A percentile compares a stretch with the other conserved stretches of the same genome.
These are phyloP conservation scores for Exophiala calicioides DNA, from an alignment of 2,329 filamentous ascomycete species.

Conservation along the genomic window DNA sequence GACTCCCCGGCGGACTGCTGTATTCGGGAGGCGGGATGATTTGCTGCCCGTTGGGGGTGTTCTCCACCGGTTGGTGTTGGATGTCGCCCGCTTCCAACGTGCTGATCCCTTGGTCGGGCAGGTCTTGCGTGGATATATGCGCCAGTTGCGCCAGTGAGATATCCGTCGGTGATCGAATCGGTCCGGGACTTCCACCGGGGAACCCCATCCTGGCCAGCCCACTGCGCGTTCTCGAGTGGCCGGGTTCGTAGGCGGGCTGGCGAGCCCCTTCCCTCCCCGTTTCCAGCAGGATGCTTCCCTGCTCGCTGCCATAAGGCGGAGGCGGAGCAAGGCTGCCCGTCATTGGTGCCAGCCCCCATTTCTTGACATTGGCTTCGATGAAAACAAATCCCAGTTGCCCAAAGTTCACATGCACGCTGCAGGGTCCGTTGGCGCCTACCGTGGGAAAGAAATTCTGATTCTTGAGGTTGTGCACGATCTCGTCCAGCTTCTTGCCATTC, in stretches of 20 bases:
- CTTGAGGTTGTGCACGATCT: slow-evolving; percentile 89
- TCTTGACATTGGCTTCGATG: slow-evolving; percentile 99
- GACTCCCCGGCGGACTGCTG: slow-evolving; percentile 57
- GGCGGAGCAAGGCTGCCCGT: slow-evolving; percentile 92
- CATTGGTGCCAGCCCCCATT: slow-evolving; percentile 96
- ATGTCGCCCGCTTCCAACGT: slow-evolving; percentile 52
- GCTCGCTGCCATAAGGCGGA: slow-evolving; percentile 93
- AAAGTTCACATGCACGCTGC: slow-evolving; percentile 93
- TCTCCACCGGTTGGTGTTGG: slow-evolving; percentile 30
- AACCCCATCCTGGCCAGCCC: slow-evolving; percentile 72
- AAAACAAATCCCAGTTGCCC: slow-evolving; percentile 98
- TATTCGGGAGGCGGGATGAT: slow-evolving; percentile 71
- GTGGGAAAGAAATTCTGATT: slow-evolving; percentile 97
- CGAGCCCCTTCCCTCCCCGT: slow-evolving; percentile 65
- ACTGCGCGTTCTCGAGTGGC: slow-evolving; percentile 73
- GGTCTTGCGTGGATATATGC: slow-evolving; percentile 63
- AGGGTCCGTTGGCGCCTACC: slow-evolving; percentile 92
- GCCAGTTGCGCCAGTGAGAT: slow-evolving; percentile 89
- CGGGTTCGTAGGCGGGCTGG: slow-evolving; percentile 52
- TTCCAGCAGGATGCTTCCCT: slow-evolving; percentile 92
- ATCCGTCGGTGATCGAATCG: slow-evolving; percentile 86
- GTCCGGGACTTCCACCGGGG: slow-evolving; percentile 77
- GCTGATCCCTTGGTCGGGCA: slow-evolving; percentile 64
- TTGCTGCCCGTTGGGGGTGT: slow-evolving; percentile 54
- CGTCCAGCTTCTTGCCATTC: slow-evolving; percentile 95